phyloP scores from a whole-genome alignment of 23 red algal species.

The Cyanidiococcus yangmingshanensis region DNA sequence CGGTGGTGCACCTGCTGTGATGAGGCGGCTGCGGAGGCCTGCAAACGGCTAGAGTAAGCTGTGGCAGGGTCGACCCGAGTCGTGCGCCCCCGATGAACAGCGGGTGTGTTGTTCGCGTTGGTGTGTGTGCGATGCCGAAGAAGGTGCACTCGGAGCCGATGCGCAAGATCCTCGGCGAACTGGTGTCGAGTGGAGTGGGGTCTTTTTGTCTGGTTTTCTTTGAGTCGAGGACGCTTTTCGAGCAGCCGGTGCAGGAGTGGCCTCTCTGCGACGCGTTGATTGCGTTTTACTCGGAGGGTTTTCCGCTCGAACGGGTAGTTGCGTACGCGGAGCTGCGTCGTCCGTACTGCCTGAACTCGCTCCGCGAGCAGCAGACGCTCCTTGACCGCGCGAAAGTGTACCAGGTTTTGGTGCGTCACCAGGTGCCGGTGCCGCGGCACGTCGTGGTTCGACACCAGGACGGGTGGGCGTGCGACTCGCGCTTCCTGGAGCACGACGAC shows the following conservation, averaged over 20 bases:
- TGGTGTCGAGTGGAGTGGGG: background rate
- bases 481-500: background rate
- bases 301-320: conserved; percentile 55
- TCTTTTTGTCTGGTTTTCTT: background rate
- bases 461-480: background rate
- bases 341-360: conserved; percentile 47
- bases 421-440: conserved; percentile 41
- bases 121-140: conserved; percentile 17
- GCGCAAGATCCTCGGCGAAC: background rate
- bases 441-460: conserved; percentile 15
- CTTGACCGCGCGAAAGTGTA: conserved; percentile 43
- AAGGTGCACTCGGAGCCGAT: background rate
- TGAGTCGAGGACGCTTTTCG: conserved; percentile 18
- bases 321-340: conserved; percentile 60
- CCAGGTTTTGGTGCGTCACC: conserved; percentile 26
- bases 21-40: no score
- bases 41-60: no score
- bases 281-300: conserved; percentile 53
- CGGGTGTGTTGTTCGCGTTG: background rate
- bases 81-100: no score
- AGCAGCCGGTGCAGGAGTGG: conserved; percentile 42
- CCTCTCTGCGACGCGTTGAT: conserved; percentile 53
- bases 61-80: no score
- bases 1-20: no score
- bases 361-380: conserved; percentile 41